Conservation (phyloP, 2,329 filamentous ascomycete genomes). For the Penicillium sp. region DNA sequence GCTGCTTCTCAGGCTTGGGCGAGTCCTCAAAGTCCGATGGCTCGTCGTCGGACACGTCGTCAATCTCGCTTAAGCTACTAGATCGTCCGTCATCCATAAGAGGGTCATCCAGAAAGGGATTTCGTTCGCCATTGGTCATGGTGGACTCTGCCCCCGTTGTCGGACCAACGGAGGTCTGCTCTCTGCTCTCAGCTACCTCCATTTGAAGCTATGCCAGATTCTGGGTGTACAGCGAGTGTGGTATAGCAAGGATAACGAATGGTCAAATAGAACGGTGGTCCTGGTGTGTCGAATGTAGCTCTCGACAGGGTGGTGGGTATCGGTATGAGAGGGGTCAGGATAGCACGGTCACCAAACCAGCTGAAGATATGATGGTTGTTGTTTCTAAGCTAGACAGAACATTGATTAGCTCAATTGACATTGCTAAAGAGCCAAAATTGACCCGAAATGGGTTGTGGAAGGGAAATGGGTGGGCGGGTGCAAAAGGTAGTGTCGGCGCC, state of each 20-base stretch:
- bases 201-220: slow-evolving; percentile 30
- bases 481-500: slow-evolving; percentile 28
- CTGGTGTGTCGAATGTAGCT: slow-evolving; percentile 22
- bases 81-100: slow-evolving; percentile 71
- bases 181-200: slow-evolving; percentile 46
- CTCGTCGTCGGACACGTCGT: slow-evolving; percentile 74
- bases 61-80: slow-evolving; percentile 90
- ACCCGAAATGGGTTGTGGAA: slow-evolving; percentile 16
- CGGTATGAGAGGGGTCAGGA: slow-evolving; percentile 18
- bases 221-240: slow-evolving; percentile 3
- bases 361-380: slow-evolving; percentile 14
- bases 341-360: slow-evolving; percentile 27
- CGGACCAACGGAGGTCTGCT: slow-evolving; percentile 41
- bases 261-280: not conserved
- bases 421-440: slow-evolving; percentile 17
- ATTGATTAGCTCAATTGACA: slow-evolving; percentile 35
- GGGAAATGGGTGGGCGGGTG: slow-evolving; percentile 27
- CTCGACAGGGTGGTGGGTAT: slow-evolving; percentile 24
- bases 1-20: slow-evolving; percentile 56
- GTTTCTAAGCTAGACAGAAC: slow-evolving; percentile 28
- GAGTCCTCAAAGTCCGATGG: slow-evolving; percentile 56
- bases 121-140: slow-evolving; percentile 42
- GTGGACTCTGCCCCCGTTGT: slow-evolving; percentile 39
- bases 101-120: slow-evolving; percentile 46
- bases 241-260: slow-evolving; percentile 8